A percentile compares a stretch with the other conserved stretches of the same genome.
Conservation (phyloP, 441 rosid species). For the Flueggea neowawraea region DNA sequence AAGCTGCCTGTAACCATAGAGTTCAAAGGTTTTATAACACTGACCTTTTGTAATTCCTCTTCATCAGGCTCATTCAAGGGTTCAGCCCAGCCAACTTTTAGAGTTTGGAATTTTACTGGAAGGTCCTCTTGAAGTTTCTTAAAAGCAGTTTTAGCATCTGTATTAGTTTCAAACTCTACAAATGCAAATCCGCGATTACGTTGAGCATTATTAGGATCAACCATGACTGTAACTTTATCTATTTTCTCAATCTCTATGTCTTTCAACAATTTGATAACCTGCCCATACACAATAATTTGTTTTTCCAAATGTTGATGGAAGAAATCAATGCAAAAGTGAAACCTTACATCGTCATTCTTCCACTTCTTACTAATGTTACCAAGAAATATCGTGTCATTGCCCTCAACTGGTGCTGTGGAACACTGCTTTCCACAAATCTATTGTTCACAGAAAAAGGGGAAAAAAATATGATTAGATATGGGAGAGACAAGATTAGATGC, state of each 20-base stretch:
- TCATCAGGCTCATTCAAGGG: slow-evolving; percentile 33
- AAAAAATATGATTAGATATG: no score
- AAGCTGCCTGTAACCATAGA: not conserved
- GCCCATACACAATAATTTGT: slow-evolving; percentile 5
- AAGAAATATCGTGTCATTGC: slow-evolving; percentile 32
- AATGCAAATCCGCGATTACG: slow-evolving; percentile 36
- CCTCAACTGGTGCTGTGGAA: slow-evolving; percentile 27
- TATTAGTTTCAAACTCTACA: slow-evolving; percentile 29
- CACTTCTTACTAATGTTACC: slow-evolving; percentile 36
- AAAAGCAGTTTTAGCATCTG: slow-evolving; percentile 30
- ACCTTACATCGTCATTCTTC: slow-evolving; percentile 31
- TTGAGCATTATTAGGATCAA: slow-evolving; percentile 21
- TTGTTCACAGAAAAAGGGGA: not conserved
- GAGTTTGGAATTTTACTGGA: slow-evolving; percentile 20
- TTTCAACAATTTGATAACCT: slow-evolving; percentile 26
- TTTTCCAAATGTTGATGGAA: slow-evolving; percentile 4
- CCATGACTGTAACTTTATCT: slow-evolving; percentile 32
- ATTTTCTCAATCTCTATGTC: slow-evolving; percentile 29
- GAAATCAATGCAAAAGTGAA: slow-evolving; percentile 3
- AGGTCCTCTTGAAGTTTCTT: slow-evolving; percentile 28
- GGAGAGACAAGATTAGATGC: not conserved
- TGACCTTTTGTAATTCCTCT: slow-evolving; percentile 34
- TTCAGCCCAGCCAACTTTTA: slow-evolving; percentile 35
- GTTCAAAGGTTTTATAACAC: not conserved
- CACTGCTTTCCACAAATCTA: slow-evolving; percentile 37